These are phyloP conservation scores for Sclerotinia subarctica DNA, from an alignment of 2,329 filamentous ascomycete species.

Conservation along the genomic window DNA sequence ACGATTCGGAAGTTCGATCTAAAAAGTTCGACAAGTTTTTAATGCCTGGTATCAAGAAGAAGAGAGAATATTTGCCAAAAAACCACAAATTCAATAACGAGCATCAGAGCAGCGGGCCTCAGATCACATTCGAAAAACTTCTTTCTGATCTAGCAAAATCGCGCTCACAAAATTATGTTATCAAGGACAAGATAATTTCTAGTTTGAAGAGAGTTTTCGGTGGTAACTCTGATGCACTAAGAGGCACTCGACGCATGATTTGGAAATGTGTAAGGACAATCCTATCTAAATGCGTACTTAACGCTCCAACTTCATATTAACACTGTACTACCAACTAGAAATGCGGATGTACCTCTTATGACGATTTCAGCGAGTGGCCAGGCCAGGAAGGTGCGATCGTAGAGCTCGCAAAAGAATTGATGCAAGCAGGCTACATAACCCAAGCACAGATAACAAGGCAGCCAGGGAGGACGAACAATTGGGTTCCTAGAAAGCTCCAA, in stretches of 20 bases:
- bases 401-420: not conserved
- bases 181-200: no score
- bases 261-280: not conserved
- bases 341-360: not conserved
- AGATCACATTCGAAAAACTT: not conserved
- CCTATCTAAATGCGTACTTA: not conserved
- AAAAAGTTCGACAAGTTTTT: not conserved
- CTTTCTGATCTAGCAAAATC: not conserved
- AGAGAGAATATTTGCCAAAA: not conserved
- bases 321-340: not conserved
- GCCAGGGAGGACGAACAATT: not conserved
- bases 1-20: no score
- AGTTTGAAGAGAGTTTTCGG: not conserved
- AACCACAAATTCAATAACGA: no score
- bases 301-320: not conserved
- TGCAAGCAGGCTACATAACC: slow-evolving; percentile 7
- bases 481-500: not conserved
- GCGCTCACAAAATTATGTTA: not conserved
- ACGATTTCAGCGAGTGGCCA: not conserved
- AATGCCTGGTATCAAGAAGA: no score
- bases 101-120: not conserved
- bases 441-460: not conserved
- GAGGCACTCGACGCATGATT: not conserved
- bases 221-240: not conserved
- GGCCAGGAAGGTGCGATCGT: not conserved